Base-by-base conservation (phyloP, 352 stramenopile genomes). In the Phytopythium litorale region DNA sequence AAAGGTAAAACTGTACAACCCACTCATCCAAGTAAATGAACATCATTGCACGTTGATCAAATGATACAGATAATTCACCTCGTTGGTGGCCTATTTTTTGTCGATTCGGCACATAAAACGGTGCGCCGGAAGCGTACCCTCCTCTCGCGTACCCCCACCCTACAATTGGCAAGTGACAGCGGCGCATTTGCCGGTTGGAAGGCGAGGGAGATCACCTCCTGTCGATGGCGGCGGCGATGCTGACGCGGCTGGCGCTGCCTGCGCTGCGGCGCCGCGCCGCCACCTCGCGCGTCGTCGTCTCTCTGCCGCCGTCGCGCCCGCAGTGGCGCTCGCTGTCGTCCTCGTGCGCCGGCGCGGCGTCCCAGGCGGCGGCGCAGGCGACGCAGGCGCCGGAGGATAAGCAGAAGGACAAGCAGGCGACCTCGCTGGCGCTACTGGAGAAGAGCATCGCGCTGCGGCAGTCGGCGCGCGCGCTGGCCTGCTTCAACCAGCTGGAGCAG, bases 401-500 rank as follows among this genome's bases (percentile, higher is more conserved):
- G 32, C 28, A 16, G 51, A 18, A 19, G 6, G 28, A 42, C 30
- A 12, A 28, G 54, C n/a, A 33, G 35, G 66, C 45, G 21, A 53
- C 56, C 11, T 19, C 60, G 21, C 60, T 77, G 21, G 64, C 56
- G 42, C 65, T 67, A 37, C 64, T 84, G 60, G 72, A 87, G 60
- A 62, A 60, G 21, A 73, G 64, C 32, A 83, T 86, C 48, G 46
- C 66, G 33, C 65, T 72, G 40, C 67, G 66, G 28, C 67, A 67
- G 18, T 60, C 70, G 1, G 50, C 59, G 0, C 69, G 73, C 40
- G 81, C 81, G 19, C 61, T 88, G 16, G 56, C 19, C 12, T 54
- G 65, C 12, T 75, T 88, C 38, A 52, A 78, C 19, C 62, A 74
- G 60, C 63, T 90, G 32, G 53, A 76, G 25, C 56, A 62, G 30